Evolutionary conservation across 257 asterid genomes (phyloP), one percentile per base, ranked within the genome.

Genomic region (Osmanthus fragrans): DNA sequence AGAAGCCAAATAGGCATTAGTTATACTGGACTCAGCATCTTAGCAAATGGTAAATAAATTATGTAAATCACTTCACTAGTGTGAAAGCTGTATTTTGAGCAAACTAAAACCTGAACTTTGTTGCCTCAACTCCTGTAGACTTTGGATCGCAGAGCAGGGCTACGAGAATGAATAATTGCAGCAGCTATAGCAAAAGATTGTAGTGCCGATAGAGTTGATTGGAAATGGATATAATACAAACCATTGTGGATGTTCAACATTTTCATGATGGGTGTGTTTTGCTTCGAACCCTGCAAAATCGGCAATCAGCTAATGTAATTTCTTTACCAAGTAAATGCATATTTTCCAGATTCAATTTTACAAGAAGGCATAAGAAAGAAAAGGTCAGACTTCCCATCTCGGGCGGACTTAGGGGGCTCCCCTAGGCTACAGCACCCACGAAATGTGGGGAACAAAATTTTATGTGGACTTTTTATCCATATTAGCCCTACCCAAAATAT

Each of bases 111-210:
- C 68, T 63, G 68, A 63, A 63, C 15, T 25, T 47, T 64, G 36
- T 58, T 25, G 64, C 81, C 70, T 90, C 89, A 87, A 70, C 80
- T 80, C 84, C 88, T 85, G 80, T 89, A 88, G 89, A 85, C 77
- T 79, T 90, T 84, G 49, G 91, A 79, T 32, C 86, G 84, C 84
- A 88, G 88, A 51, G 74, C 45, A 18, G 91, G 90, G 73, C 83
- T 89, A 13, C 73, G 91, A 51, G 89, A 85, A 85, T 96, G 99
- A 76, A 93, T 83, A 81, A 93, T 82, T 4, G 99, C 96, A 37
- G 87, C 88, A 76, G 97, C 94, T 51, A 96, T 88, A 6, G 97
- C 92, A 3, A 96, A 92, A 0, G 87, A 87, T 90, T 93, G 99
- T 82, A 96, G 82, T 25, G 86, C 82, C 65, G 99, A 93, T 58